These are phyloP conservation scores for Sporothrix globosa DNA, from an alignment of 2,329 filamentous ascomycete species.

Conservation along the genomic window DNA sequence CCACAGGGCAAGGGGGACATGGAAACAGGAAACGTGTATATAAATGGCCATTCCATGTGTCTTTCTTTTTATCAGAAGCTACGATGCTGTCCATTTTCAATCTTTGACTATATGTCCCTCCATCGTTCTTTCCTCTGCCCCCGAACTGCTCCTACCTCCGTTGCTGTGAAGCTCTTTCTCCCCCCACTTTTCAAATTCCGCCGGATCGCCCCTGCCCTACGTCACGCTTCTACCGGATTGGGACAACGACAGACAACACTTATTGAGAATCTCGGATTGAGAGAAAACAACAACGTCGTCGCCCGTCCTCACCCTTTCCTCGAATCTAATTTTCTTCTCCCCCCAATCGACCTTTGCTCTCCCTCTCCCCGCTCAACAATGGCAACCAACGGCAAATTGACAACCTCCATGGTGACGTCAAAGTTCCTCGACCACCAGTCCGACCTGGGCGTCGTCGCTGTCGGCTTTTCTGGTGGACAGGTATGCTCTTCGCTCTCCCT, in stretches of 20 bases:
- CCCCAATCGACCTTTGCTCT: neutral
- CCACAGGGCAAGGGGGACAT: no score
- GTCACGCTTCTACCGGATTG: conserved; percentile 18
- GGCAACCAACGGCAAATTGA: conserved; percentile 45
- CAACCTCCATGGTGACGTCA: conserved; percentile 58
- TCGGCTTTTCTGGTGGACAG: conserved; percentile 96
- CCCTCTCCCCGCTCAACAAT: neutral
- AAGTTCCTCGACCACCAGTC: conserved; percentile 80
- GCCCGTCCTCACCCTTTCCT: neutral
- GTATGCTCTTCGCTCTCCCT: conserved; percentile 51
- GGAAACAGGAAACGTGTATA: neutral
- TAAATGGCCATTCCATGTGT: neutral
- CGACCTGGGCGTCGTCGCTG: conserved; percentile 88
- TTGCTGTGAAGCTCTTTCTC: neutral
- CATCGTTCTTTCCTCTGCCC: neutral
- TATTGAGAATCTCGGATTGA: conserved; percentile 9
- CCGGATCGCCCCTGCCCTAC: conserved; percentile 8
- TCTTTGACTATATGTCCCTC: neutral
- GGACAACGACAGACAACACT: neutral
- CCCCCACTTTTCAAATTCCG: neutral
- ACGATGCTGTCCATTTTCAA: neutral
- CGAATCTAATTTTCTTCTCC: neutral
- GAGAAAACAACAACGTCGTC: neutral
- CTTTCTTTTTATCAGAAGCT: neutral
- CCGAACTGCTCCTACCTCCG: neutral